These are phyloP conservation scores for Eucalyptus dawsonii DNA, from an alignment of 345 rosid species.

Conservation along the genomic window DNA sequence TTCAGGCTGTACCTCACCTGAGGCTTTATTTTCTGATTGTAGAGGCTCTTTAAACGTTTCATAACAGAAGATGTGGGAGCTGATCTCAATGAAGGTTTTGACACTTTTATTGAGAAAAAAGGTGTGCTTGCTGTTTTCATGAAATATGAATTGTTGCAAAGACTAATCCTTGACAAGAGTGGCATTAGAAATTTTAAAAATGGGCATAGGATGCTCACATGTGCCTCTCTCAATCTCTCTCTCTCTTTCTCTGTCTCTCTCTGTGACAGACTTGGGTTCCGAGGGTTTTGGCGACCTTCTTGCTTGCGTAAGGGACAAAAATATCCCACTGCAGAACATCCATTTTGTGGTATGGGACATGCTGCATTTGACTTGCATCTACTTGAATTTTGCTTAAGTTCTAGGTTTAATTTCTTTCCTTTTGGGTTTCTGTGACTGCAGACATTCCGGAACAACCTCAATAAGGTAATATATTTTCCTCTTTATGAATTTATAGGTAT, in stretches of 20 bases:
- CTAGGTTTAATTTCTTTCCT: background rate
- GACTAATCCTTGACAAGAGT: background rate
- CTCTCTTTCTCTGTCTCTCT: background rate
- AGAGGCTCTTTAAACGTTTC: conserved; percentile 87
- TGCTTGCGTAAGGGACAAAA: conserved; percentile 73
- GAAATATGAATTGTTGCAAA: background rate
- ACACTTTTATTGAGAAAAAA: conserved; percentile 68
- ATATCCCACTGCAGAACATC: conserved; percentile 75
- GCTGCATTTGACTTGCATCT: background rate
- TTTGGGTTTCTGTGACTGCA: conserved; percentile 7
- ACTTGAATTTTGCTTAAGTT: background rate
- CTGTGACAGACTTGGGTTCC: conserved; percentile 70
- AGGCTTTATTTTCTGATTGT: background rate
- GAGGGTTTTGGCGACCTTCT: conserved; percentile 87
- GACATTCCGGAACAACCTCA: conserved; percentile 92
- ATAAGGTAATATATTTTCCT: conserved; percentile 49
- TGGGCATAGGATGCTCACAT: background rate
- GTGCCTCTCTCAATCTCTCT: background rate
- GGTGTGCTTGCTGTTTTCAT: conserved; percentile 24
- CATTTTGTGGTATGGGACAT: conserved; percentile 79
- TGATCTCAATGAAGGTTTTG: conserved; percentile 87
- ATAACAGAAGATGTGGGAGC: conserved; percentile 78
- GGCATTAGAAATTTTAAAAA: background rate
- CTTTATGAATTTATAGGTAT: background rate
- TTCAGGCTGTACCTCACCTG: background rate